Evolutionary conservation across 805 yeast species (phyloP).

Genomic region (Schizosaccharomyces japonicus): DNA sequence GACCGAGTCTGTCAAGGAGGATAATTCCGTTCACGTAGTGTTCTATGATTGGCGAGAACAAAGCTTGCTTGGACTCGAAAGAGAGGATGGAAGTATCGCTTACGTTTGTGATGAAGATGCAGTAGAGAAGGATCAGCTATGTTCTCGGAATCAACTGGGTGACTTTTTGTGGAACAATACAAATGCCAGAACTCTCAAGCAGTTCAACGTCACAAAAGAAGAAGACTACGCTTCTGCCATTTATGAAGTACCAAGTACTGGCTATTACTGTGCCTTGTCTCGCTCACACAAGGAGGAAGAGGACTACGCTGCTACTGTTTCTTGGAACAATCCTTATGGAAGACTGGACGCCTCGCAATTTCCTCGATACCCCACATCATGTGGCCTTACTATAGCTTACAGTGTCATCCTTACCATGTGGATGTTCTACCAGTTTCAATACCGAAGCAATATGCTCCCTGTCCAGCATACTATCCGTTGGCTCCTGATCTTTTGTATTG

Average conservation of each 20-base stretch:
- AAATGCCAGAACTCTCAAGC: not conserved
- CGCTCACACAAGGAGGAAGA: conserved; percentile 10
- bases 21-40: not conserved
- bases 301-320: conserved; percentile 38
- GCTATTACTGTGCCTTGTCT: not conserved
- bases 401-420: conserved; percentile 62
- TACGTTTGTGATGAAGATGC: not conserved
- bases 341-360: conserved; percentile 70
- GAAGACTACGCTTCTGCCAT: not conserved
- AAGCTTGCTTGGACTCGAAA: not conserved
- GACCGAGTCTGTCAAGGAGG: not conserved
- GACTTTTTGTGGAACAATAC: not conserved
- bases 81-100: not conserved
- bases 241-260: not conserved
- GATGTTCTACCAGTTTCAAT: conserved; percentile 64
- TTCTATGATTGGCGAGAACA: not conserved
- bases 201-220: not conserved
- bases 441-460: conserved; percentile 66
- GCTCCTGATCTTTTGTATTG: conserved; percentile 48
- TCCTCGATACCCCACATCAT: conserved; percentile 76
- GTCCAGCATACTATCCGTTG: conserved; percentile 75
- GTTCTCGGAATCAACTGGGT: not conserved
- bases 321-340: conserved; percentile 83
- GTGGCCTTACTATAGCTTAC: conserved; percentile 60
- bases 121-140: not conserved